Evolutionary conservation across 805 yeast species (phyloP), one percentile per base, ranked within the genome.

Genomic region (Starmerella floricola): DNA sequence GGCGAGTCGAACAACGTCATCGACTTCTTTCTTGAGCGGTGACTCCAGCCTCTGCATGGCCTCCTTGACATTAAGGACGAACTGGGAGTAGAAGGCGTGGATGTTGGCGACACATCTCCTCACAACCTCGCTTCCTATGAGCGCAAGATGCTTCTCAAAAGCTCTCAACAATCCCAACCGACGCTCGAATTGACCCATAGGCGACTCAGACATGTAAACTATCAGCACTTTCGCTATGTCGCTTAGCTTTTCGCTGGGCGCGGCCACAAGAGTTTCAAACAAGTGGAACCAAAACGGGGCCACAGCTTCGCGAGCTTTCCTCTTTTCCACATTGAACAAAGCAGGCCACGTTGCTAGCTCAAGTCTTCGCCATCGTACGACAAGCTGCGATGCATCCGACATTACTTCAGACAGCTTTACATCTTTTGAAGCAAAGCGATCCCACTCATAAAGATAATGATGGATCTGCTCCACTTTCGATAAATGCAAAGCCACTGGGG

Each of bases 241-340:
- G 6, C 55, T 45, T 6, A 21, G 61, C 17, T 62, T 68, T 4
- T 42, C 44, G 6, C 61, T 62, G 3, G 60, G 59, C 11, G 64
- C 69, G 10, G 61, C 50, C 11, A 66, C 50, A 10, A 86, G 70
- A 8, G 78, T 74, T 57, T 91, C 97, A 56, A 79, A 91, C 37
- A 91, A 65, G 56, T 86, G 76, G 63, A 78, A 91, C 94, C 95
- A 88, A 91, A 94, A 86, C 50, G 75, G 75, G 18, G 93, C 85
- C 36, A 78, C 62, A 6, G 61, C 66, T 35, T 64, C 65, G 15
- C 54, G 49, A 38, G 76, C 79, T 3, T 23, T 21, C 5, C 24
- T 4, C 56, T 85, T 95, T 44, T 73, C 70, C 24, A 44, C 45
- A 8, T 61, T 66, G 55, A 91, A 79, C 34, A 91, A 66, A 2